phyloP scores from a whole-genome alignment of 176 grass and related monocot species.

The Carex pumila region DNA sequence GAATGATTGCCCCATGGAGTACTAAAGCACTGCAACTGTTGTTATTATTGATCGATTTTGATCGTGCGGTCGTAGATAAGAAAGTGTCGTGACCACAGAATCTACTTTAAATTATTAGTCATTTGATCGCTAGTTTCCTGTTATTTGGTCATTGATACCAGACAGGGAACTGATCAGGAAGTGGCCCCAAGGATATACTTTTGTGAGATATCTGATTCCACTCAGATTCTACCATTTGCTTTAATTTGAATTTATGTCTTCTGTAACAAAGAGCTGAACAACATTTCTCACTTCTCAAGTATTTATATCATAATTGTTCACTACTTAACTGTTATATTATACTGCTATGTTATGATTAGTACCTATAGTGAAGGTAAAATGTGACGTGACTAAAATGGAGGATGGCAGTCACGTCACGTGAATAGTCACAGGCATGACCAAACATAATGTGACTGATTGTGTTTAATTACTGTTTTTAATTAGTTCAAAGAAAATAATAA shows the following conservation, averaged over 20 bases:
- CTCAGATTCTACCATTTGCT: constrained; percentile 20
- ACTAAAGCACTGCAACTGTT: background rate
- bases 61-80: background rate
- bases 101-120: background rate
- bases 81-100: background rate
- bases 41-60: background rate
- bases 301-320: background rate
- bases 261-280: background rate
- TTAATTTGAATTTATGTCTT: background rate
- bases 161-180: background rate
- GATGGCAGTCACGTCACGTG: no score
- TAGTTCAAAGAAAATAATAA: no score
- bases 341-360: no score
- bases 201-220: constrained; percentile 20
- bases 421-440: no score
- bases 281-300: background rate
- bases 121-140: background rate
- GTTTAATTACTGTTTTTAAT: no score
- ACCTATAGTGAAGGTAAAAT: no score
- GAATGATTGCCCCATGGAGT: background rate
- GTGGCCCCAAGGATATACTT: constrained; percentile 4
- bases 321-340: background rate
- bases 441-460: no score
- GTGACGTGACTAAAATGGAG: no score
- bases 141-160: background rate